These are phyloP conservation scores for Wallacemonas sp. DNA, from an alignment of 208 protist genomes.

Conservation along the genomic window DNA sequence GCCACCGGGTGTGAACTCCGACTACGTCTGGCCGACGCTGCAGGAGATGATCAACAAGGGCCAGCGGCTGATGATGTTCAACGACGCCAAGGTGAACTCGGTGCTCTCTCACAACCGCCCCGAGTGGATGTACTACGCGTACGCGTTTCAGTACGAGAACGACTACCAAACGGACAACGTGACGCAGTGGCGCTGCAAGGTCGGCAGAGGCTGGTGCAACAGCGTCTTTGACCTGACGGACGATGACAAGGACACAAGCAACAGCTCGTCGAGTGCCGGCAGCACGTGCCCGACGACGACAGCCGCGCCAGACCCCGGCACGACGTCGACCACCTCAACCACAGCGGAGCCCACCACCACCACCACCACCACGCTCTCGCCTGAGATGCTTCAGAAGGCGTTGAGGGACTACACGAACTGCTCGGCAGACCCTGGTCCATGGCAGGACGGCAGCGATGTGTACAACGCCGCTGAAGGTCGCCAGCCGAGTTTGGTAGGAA, in stretches of 20 bases:
- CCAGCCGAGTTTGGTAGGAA: constrained; percentile 26
- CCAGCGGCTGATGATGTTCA: constrained; percentile 38
- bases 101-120: constrained; percentile 4
- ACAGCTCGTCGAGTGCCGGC: not conserved
- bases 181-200: constrained; percentile 25
- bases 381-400: not conserved
- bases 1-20: constrained; percentile 29
- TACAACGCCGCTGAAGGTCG: constrained; percentile 23
- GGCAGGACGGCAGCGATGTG: constrained; percentile 28
- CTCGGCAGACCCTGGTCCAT: constrained; percentile 22
- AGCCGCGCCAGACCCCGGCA: not conserved
- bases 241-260: constrained; percentile 2
- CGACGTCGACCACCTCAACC: not conserved
- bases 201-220: constrained; percentile 40
- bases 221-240: not conserved
- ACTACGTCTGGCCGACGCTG: constrained; percentile 40
- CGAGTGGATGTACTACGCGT: constrained; percentile 42
- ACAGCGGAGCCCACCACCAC: not conserved
- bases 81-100: constrained; percentile 19
- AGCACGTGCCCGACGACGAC: not conserved
- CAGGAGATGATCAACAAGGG: constrained; percentile 22
- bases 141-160: constrained; percentile 42
- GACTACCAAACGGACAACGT: constrained; percentile 23
- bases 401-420: constrained; percentile 32
- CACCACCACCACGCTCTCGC: not conserved